These are phyloP conservation scores for Beta vulgaris DNA, from an alignment of 148 eudicot genomes.

Conservation along the genomic window DNA sequence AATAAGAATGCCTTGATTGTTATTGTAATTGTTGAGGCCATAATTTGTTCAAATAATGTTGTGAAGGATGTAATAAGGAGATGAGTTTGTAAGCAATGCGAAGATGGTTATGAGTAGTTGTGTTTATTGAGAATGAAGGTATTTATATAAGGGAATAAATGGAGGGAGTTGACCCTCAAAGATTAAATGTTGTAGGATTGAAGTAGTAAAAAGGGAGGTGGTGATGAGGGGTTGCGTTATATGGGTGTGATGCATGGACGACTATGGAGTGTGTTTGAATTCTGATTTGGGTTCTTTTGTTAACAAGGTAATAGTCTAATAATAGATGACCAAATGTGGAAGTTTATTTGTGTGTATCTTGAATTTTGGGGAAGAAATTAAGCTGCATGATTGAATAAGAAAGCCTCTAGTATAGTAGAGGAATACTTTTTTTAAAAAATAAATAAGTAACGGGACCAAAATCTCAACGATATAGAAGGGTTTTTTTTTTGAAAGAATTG, in stretches of 20 bases:
- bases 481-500: too few species aligned
- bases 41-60: too few species aligned
- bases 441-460: too few species aligned
- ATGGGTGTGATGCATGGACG: neutral
- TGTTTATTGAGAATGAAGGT: too few species aligned
- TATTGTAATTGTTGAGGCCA: too few species aligned
- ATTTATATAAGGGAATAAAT: conserved; percentile 22
- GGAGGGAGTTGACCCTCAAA: conserved; percentile 38
- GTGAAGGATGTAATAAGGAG: too few species aligned
- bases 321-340: conserved; percentile 6
- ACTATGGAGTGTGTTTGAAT: conserved; percentile 11
- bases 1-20: conserved; percentile 12
- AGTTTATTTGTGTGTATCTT: conserved; percentile 16
- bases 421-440: too few species aligned
- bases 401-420: too few species aligned
- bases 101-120: too few species aligned
- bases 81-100: too few species aligned
- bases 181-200: conserved; percentile 16
- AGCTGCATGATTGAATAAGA: too few species aligned
- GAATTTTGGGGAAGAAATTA: neutral
- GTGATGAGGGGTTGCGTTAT: neutral
- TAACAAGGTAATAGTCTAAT: neutral
- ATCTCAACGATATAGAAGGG: too few species aligned
- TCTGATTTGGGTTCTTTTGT: neutral
- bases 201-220: neutral